These are phyloP conservation scores for Suillus occidentalis DNA, from an alignment of 768 basidiomycete species.

Conservation along the genomic window DNA sequence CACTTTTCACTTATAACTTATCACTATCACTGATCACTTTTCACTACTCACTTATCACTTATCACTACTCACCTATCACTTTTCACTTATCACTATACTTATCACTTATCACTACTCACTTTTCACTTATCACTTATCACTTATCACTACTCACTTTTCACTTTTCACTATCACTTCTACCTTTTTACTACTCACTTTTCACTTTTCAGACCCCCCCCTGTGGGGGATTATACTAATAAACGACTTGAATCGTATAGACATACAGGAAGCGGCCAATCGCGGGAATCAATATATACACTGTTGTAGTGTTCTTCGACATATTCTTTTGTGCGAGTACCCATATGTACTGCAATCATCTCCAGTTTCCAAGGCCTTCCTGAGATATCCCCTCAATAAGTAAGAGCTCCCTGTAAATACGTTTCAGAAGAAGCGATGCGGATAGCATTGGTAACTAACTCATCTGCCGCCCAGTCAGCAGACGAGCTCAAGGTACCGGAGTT, in stretches of 20 bases:
- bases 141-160: too few species aligned
- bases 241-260: conserved; percentile 27
- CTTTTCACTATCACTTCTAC: too few species aligned
- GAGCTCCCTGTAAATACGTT: conserved; percentile 58
- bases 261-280: conserved; percentile 80
- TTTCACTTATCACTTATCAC: too few species aligned
- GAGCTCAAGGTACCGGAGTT: background rate
- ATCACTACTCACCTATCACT: too few species aligned
- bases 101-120: too few species aligned
- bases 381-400: conserved; percentile 86
- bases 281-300: conserved; percentile 74
- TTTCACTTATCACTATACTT: too few species aligned
- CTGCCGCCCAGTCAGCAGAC: conserved; percentile 93
- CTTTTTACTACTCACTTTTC: too few species aligned
- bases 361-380: conserved; percentile 89
- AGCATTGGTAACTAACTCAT: conserved; percentile 64
- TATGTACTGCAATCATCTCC: conserved; percentile 95
- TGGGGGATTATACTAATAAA: too few species aligned
- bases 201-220: too few species aligned
- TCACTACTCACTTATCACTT: too few species aligned
- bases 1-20: too few species aligned
- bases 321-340: conserved; percentile 91
- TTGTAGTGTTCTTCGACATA: conserved; percentile 92
- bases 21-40: too few species aligned
- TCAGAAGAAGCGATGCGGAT: conserved; percentile 1